Conservation (phyloP, 352 stramenopile species). For the Pythium oligandrum region DNA sequence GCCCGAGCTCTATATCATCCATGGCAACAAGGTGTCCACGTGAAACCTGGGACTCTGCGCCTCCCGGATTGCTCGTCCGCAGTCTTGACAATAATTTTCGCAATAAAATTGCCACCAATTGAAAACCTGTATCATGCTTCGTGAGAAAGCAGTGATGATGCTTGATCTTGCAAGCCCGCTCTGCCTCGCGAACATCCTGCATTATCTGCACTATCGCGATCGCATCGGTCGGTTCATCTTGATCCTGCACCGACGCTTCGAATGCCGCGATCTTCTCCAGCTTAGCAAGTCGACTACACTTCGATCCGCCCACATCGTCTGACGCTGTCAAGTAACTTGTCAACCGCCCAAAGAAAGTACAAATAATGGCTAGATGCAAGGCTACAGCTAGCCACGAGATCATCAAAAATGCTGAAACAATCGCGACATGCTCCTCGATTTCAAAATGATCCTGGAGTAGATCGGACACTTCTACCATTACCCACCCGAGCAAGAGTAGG, state of each 20-base stretch:
- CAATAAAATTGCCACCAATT: slow-evolving; percentile 1
- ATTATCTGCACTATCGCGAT: slow-evolving; percentile 16
- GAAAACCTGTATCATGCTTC: not conserved
- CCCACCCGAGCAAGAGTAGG: not conserved
- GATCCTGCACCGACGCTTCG: slow-evolving; percentile 1
- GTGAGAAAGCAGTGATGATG: too few relatives aligned
- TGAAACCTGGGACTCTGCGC: too few relatives aligned
- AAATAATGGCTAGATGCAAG: too few relatives aligned
- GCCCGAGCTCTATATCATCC: too few relatives aligned
- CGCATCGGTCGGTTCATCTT: slow-evolving; percentile 13
- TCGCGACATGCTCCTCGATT: slow-evolving; percentile 5
- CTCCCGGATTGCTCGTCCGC: too few relatives aligned
- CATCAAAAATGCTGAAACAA: slow-evolving; percentile 3
- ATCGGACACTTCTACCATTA: slow-evolving; percentile 1
- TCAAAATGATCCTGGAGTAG: slow-evolving; percentile 1
- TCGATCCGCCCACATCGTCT: not conserved
- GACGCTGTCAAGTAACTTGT: slow-evolving; percentile 2
- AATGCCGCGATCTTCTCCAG: slow-evolving; percentile 18
- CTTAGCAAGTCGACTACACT: slow-evolving; percentile 6
- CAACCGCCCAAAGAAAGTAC: too few relatives aligned
- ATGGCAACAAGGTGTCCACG: too few relatives aligned
- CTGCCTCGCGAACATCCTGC: slow-evolving; percentile 11
- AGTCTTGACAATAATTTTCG: slow-evolving; percentile 7
- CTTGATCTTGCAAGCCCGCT: slow-evolving; percentile 2
- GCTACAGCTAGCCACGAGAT: too few relatives aligned